Conservation (phyloP, 768 basidiomycete species). For the Leucosporidium yakuticum region DNA sequence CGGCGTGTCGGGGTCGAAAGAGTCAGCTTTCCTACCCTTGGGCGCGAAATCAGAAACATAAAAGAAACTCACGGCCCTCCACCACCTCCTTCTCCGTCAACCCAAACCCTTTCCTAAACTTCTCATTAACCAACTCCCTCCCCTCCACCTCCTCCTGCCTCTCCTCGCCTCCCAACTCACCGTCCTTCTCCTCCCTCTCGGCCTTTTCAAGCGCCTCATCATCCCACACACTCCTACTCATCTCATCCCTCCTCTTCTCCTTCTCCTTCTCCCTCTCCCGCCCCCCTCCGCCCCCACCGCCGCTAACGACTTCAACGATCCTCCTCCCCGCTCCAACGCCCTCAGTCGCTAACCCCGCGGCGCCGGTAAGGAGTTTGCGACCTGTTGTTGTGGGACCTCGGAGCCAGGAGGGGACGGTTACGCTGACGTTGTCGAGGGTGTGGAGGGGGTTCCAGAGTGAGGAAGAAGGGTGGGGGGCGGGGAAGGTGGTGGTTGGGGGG, state of each 20-base stretch:
- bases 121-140: slow-evolving; percentile 44
- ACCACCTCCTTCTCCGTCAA: slow-evolving; percentile 80
- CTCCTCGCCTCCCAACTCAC: slow-evolving; percentile 4
- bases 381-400: too few species aligned
- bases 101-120: slow-evolving; percentile 75
- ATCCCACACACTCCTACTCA: slow-evolving; percentile 5
- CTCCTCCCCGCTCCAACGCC: neutral
- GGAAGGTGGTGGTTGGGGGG: too few species aligned
- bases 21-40: neutral
- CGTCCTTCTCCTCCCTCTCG: neutral
- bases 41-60: neutral
- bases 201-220: neutral
- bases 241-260: slow-evolving; percentile 24
- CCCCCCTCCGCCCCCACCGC: neutral
- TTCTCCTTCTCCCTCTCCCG: neutral
- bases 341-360: neutral
- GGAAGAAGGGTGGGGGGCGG: too few species aligned
- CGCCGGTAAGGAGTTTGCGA: too few species aligned
- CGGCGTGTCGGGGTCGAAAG: neutral
- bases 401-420: too few species aligned
- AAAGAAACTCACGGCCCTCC: slow-evolving; percentile 69
- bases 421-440: too few species aligned
- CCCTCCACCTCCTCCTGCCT: slow-evolving; percentile 33
- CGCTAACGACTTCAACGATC: slow-evolving; percentile 12
- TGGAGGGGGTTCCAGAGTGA: too few species aligned